These are phyloP conservation scores for Escovopsis weberi DNA, from an alignment of 2,329 filamentous ascomycete species.

Conservation along the genomic window DNA sequence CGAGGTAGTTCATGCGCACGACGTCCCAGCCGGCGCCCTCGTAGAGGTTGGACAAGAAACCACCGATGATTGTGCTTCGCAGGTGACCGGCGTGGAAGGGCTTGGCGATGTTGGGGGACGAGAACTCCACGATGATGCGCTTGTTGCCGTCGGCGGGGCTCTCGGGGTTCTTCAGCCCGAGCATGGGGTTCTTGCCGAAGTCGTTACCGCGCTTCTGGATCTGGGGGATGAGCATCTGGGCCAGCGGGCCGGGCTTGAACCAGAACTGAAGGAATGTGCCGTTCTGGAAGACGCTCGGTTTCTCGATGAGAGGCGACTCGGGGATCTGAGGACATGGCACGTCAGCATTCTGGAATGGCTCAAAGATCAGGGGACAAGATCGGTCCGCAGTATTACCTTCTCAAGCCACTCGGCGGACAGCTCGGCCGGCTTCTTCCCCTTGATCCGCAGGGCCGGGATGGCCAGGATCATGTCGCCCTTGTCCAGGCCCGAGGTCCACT, in stretches of 20 bases:
- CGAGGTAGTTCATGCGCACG: slow-evolving; percentile 57
- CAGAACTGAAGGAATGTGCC: neutral
- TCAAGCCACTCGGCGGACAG: slow-evolving; percentile 46
- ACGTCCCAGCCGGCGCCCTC: slow-evolving; percentile 60
- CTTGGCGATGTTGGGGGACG: slow-evolving; percentile 76
- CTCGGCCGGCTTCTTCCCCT: slow-evolving; percentile 50
- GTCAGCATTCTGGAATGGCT: neutral
- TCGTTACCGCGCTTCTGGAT: slow-evolving; percentile 11
- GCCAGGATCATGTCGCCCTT: slow-evolving; percentile 73
- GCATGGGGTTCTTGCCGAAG: slow-evolving; percentile 43
- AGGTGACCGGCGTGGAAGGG: slow-evolving; percentile 70
- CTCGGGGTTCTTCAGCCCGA: slow-evolving; percentile 46
- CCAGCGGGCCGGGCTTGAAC: neutral
- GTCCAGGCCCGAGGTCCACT: slow-evolving; percentile 67
- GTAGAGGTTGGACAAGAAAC: slow-evolving; percentile 61
- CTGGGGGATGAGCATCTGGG: neutral
- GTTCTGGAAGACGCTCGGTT: neutral
- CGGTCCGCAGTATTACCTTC: slow-evolving; percentile 30
- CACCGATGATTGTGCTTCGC: slow-evolving; percentile 65
- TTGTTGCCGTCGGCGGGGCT: slow-evolving; percentile 48
- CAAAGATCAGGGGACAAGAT: neutral
- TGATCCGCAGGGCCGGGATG: slow-evolving; percentile 65
- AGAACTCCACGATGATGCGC: slow-evolving; percentile 65
- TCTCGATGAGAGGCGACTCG: slow-evolving; percentile 1
- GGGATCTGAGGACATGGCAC: neutral